Evolutionary conservation across 2,329 filamentous ascomycete genomes (phyloP).

Genomic region (Paracoccidioides lutzii): DNA sequence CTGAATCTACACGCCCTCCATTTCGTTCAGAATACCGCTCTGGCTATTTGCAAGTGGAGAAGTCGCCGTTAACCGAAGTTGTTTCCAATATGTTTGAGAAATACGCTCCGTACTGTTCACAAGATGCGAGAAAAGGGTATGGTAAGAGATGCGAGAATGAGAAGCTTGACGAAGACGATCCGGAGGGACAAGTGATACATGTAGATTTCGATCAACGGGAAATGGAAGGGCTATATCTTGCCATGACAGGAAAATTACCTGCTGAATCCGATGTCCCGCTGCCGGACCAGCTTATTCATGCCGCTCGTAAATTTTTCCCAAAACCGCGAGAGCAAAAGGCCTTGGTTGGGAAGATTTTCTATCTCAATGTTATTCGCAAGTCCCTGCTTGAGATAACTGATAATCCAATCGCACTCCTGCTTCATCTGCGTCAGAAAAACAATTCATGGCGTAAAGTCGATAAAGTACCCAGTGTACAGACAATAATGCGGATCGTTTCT

Average conservation of each 20-base stretch:
- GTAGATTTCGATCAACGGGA: conserved; percentile 17
- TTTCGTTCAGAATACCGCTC: conserved; percentile 10
- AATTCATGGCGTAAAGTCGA: not conserved
- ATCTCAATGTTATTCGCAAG: not conserved
- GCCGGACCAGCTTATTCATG: conserved; percentile 13
- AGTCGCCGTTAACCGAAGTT: conserved; percentile 3
- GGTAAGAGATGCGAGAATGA: not conserved
- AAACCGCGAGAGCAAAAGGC: not conserved
- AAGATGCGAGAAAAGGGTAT: not conserved
- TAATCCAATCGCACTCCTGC: not conserved
- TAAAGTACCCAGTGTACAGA: not conserved
- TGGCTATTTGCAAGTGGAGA: conserved; percentile 10
- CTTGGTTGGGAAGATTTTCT: not conserved
- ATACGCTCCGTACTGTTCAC: conserved; percentile 1
- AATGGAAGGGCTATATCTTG: conserved; percentile 13
- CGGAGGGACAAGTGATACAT: conserved; percentile 11
- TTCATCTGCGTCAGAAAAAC: not conserved
- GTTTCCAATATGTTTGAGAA: not conserved
- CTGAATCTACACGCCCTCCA: not conserved
- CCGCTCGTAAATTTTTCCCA: not conserved
- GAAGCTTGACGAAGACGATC: not conserved
- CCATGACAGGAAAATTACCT: conserved; percentile 4
- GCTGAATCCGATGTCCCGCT: conserved; percentile 11
- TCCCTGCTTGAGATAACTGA: not conserved
- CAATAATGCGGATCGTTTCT: not conserved